Base-by-base conservation (phyloP, 768 basidiomycete genomes). In the Glaciozyma antarctica region DNA sequence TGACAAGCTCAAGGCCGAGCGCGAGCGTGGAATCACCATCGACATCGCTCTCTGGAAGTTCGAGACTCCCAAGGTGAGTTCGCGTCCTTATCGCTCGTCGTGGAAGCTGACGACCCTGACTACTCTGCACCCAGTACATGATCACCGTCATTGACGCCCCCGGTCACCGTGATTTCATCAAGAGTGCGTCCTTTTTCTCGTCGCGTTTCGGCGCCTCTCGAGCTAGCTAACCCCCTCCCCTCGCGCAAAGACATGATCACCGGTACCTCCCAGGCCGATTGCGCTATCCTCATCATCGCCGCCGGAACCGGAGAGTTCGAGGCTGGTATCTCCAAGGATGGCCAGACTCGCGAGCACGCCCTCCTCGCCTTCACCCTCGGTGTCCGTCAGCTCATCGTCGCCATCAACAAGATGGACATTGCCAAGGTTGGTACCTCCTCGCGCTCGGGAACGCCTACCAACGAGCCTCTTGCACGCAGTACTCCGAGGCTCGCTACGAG, bases 11-110 rank as follows among this genome's bases (percentile, higher is more conserved):
- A 99, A 98, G 86, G 95, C 95, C 75, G 95, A 99, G 86, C 94
- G 95, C 82, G 95, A 99, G 85, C 94, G 95, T 62, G 95, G 95
- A 86, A 99, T 99, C 84, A 99, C 94, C 76, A 99, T 99, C 78
- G 94, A 99, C 84, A 99, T 99, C 79, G 94, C 94, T 71, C 90
- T 99, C 79, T 99, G 94, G 95, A 98, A 98, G 82, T 99, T 99
- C 86, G 95, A 99, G 83, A 99, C 95, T 73, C 93, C 94, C 78
- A 92, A 88, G 78, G 67, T 98, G 77, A 84, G 84, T 85, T 47
- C n/a, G 7, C n/a, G 26, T 24, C 59, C 58, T 28, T 26, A 30
- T 44, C 16, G 24, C 62, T 28, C 16, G 9, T 4, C 5, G 5
- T 8, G 15, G 24, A 17, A n/a, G 51, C 51, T 69, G 52, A 62